Percentiles rank a stretch among this genome's conserved stretches.
These are phyloP conservation scores for Trichothecium roseum DNA, from an alignment of 2,329 filamentous ascomycete species.

Conservation along the genomic window DNA sequence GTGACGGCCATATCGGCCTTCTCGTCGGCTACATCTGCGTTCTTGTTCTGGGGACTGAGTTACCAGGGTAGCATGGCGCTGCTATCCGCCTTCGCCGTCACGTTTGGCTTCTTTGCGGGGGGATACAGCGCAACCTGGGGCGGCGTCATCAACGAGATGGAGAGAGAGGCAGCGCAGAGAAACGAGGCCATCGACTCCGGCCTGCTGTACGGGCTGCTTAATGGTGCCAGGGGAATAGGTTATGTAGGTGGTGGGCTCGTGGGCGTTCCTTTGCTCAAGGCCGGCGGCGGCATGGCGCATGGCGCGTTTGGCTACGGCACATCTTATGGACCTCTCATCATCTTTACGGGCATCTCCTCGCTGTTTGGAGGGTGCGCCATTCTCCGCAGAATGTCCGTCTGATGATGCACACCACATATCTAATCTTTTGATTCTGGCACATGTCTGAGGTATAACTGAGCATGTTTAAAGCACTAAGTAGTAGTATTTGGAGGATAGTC, in stretches of 20 bases:
- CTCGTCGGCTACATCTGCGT: conserved; percentile 6
- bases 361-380: conserved; percentile 7
- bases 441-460: too few species aligned
- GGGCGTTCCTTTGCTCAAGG: conserved; percentile 7
- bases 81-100: conserved; percentile 7
- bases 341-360: conserved; percentile 8
- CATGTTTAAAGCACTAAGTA: too few species aligned
- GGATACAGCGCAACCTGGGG: conserved; percentile 11
- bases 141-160: conserved; percentile 8
- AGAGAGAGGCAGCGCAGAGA: conserved; percentile 5
- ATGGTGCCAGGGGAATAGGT: conserved; percentile 8
- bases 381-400: neutral
- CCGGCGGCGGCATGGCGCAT: conserved; percentile 1
- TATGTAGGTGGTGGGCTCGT: conserved; percentile 8
- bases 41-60: conserved; percentile 9
- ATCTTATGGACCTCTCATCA: conserved; percentile 8
- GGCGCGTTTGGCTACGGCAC: conserved; percentile 6
- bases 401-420: too few species aligned
- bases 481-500: too few species aligned
- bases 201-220: conserved; percentile 8
- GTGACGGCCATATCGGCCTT: conserved; percentile 6
- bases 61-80: conserved; percentile 6
- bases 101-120: conserved; percentile 10
- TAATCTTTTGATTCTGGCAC: too few species aligned
- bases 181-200: conserved; percentile 9